phyloP scores from a whole-genome alignment of 306 rosid genomes.

The Lagenaria siceraria region DNA sequence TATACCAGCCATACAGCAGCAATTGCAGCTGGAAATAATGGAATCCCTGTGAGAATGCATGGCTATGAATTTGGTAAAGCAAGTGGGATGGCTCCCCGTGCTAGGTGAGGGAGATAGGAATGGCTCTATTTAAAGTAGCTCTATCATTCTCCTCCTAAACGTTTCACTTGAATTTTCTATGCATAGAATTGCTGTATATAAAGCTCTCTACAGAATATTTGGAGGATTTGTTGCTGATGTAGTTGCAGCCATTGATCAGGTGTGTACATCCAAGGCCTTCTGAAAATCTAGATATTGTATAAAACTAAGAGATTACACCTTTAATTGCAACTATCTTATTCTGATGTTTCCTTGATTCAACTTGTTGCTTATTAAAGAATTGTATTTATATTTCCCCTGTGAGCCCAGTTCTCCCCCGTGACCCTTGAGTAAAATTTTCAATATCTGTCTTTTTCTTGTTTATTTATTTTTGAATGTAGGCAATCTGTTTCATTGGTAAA shows the following conservation, averaged over 20 bases:
- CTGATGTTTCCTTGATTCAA: neutral
- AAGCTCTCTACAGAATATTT: constrained; percentile 90
- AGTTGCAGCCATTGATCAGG: constrained; percentile 99
- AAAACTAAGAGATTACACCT: neutral
- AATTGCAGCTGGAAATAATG: constrained; percentile 98
- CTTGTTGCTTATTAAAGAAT: neutral
- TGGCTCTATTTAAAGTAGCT: constrained; percentile 14
- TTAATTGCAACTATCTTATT: neutral
- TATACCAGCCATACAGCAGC: constrained; percentile 86
- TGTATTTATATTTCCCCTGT: neutral
- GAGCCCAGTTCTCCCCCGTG: neutral
- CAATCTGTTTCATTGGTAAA: neutral
- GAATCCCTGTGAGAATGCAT: constrained; percentile 86
- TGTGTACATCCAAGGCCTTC: constrained; percentile 16
- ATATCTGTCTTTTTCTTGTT: neutral
- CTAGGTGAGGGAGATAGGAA: constrained; percentile 55
- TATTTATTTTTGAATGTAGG: neutral
- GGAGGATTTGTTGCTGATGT: constrained; percentile 98
- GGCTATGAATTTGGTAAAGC: constrained; percentile 98
- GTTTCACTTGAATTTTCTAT: constrained; percentile 12
- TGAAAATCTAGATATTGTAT: neutral
- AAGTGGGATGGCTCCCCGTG: constrained; percentile 99
- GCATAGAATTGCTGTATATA: constrained; percentile 93
- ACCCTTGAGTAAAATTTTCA: neutral
- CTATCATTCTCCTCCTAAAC: constrained; percentile 16